phyloP scores from a whole-genome alignment of 2,329 filamentous ascomycete species.

The Trichoderma simmonsii region DNA sequence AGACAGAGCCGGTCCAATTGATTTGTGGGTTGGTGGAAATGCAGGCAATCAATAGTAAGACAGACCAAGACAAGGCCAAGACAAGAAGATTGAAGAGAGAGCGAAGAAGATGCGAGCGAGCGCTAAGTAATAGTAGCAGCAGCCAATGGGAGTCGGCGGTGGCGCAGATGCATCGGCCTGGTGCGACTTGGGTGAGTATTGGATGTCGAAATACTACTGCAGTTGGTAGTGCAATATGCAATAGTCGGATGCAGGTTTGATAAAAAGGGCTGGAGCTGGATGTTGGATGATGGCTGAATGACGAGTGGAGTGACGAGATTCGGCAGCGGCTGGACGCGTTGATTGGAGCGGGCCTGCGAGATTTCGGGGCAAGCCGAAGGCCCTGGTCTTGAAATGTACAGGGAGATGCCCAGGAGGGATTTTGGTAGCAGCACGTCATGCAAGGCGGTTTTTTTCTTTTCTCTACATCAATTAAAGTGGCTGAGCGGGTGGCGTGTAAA shows the following conservation, averaged over 20 bases:
- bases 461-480: neutral
- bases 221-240: neutral
- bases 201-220: neutral
- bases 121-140: neutral
- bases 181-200: neutral
- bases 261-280: neutral
- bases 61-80: neutral
- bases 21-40: neutral
- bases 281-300: neutral
- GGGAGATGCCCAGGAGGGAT: neutral
- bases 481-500: neutral
- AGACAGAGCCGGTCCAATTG: neutral
- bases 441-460: neutral
- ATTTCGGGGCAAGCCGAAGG: conserved; percentile 8
- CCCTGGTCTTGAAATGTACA: neutral
- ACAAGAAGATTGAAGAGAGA: neutral
- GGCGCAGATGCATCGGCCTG: conserved; percentile 7
- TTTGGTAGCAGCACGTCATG: neutral
- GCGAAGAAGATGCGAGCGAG: neutral
- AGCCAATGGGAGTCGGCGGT: neutral
- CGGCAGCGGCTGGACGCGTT: neutral
- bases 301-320: neutral
- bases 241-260: neutral
- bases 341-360: neutral
- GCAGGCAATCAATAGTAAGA: neutral